Conservation (phyloP, 306 rosid species). For the Cicer cuneatum region DNA sequence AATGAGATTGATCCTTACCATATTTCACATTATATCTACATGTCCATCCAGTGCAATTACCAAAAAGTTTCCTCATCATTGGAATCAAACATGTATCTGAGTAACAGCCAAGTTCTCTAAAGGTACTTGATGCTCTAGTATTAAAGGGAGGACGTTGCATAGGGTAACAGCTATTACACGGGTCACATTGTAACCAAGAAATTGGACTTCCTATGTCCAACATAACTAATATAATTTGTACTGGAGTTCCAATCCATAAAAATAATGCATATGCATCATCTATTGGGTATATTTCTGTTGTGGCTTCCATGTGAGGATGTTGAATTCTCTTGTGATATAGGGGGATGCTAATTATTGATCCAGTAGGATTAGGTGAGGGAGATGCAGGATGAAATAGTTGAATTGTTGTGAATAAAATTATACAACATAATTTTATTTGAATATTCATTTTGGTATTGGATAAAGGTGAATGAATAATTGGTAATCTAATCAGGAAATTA, state of each 20-base stretch:
- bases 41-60: constrained; percentile 27
- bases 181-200: constrained; percentile 51
- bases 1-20: constrained; percentile 20
- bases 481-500: not conserved
- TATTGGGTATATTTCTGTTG: constrained; percentile 30
- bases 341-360: constrained; percentile 43
- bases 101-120: constrained; percentile 38
- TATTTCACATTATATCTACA: constrained; percentile 39
- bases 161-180: constrained; percentile 47
- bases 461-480: not conserved
- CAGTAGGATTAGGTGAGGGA: not conserved
- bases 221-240: constrained; percentile 39
- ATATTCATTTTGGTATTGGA: constrained; percentile 27
- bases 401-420: constrained; percentile 15
- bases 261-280: constrained; percentile 44
- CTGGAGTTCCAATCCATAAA: constrained; percentile 50
- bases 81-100: constrained; percentile 45
- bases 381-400: not conserved
- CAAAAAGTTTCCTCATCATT: constrained; percentile 36
- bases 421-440: not conserved
- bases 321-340: constrained; percentile 24
- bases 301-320: constrained; percentile 9
- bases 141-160: constrained; percentile 45
- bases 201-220: constrained; percentile 46
- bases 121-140: constrained; percentile 31